phyloP scores from a whole-genome alignment of 148 eudicot genomes.

The Nepenthes mirabilis region DNA sequence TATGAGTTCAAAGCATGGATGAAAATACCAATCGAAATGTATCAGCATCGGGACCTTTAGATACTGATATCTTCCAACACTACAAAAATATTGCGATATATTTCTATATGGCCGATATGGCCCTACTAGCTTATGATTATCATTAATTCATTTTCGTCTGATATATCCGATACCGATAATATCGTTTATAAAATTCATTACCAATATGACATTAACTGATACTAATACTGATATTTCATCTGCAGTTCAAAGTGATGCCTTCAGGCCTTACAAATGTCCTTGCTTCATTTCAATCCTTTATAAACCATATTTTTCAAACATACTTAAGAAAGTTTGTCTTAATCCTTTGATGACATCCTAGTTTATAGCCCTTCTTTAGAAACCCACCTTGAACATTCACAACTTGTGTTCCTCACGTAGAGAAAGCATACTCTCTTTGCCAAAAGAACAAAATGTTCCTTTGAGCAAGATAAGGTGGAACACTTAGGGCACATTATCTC shows the following conservation, averaged over 20 bases:
- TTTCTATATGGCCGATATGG: no score
- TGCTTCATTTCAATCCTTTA: neutral
- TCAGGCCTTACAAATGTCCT: neutral
- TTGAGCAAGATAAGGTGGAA: neutral
- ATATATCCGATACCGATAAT: no score
- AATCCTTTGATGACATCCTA: neutral
- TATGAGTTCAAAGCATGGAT: slow-evolving; percentile 2
- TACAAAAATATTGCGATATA: no score
- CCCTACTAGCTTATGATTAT: no score
- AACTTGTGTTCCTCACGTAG: neutral
- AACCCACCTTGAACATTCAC: neutral
- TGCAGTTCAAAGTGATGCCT: no score
- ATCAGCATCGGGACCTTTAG: no score
- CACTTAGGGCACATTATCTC: neutral
- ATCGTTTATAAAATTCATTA: no score
- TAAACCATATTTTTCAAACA: neutral
- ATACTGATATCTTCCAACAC: no score
- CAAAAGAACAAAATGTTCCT: neutral
- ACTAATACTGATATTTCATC: no score
- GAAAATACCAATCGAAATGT: no score
- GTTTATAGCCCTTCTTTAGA: neutral
- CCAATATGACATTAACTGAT: no score
- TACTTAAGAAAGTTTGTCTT: neutral
- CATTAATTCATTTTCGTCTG: no score
- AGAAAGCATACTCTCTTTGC: neutral